phyloP scores from a whole-genome alignment of 2,329 filamentous ascomycete species.

The Aureobasidium leucospermi region DNA sequence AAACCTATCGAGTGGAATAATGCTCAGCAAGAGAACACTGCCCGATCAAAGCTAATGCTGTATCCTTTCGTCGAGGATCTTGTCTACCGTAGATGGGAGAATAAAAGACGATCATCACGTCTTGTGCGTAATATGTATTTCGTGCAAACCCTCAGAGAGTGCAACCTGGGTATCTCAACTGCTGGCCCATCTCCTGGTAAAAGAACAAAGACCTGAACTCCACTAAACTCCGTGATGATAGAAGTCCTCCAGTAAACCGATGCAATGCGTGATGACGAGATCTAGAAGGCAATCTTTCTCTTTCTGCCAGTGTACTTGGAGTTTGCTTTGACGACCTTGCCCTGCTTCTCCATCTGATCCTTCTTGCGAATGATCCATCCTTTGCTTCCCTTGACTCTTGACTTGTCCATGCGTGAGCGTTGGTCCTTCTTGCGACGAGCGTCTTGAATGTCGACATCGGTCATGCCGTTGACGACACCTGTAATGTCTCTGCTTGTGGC shows the following conservation, averaged over 20 bases:
- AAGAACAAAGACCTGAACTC: neutral
- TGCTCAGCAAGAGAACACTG: too few relatives aligned
- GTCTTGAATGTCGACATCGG: conserved; percentile 71
- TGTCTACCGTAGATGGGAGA: too few relatives aligned
- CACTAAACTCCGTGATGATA: neutral
- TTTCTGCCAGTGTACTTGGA: conserved; percentile 94
- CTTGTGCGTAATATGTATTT: neutral
- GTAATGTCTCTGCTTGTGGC: conserved; percentile 70
- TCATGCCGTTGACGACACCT: conserved; percentile 81
- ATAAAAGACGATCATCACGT: too few relatives aligned
- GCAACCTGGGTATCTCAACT: conserved; percentile 1
- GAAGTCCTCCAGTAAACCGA: neutral
- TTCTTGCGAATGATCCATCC: conserved; percentile 81
- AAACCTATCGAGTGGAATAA: too few relatives aligned
- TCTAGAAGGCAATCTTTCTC: conserved; percentile 68
- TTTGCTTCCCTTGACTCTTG: conserved; percentile 69
- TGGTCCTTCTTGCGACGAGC: conserved; percentile 46
- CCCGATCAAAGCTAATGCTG: too few relatives aligned
- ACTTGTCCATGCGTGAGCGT: conserved; percentile 44
- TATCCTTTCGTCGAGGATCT: too few relatives aligned
- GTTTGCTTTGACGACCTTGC: conserved; percentile 83
- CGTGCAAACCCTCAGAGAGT: neutral
- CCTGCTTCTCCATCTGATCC: conserved; percentile 88
- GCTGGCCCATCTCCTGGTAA: neutral
- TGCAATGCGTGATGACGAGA: neutral